Percentiles rank a stretch among this genome's conserved stretches.
phyloP scores from a whole-genome alignment of 768 basidiomycete genomes.

The Imleria badia region DNA sequence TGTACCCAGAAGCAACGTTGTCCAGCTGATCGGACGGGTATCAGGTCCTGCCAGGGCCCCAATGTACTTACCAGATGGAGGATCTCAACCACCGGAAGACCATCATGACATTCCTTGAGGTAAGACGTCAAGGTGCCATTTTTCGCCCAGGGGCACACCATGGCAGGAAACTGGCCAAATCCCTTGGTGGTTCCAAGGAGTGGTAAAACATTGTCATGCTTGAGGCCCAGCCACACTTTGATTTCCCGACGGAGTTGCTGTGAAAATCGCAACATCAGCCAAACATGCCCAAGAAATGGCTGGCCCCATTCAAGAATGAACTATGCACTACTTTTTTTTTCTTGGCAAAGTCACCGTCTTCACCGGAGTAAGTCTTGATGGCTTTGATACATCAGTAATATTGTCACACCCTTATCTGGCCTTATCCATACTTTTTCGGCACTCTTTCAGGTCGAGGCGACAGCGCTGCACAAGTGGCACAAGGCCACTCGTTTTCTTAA shows the following conservation, averaged over 20 bases:
- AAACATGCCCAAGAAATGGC: background rate
- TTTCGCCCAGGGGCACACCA: conserved; percentile 1
- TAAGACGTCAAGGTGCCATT: background rate
- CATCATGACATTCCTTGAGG: background rate
- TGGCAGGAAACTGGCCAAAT: background rate
- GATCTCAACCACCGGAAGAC: background rate
- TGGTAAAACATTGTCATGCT: background rate
- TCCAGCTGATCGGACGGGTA: background rate
- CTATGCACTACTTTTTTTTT: conserved; percentile 7
- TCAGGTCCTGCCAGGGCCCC: background rate
- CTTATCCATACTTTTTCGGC: no score
- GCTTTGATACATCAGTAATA: no score
- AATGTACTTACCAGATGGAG: background rate
- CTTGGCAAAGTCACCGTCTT: conserved; percentile 5
- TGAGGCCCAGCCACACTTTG: background rate
- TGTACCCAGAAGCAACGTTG: background rate
- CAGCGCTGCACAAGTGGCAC: no score
- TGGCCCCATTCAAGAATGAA: background rate
- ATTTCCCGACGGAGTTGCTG: conserved; percentile 15
- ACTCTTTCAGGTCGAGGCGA: no score
- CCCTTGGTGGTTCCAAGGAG: background rate
- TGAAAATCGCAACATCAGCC: background rate
- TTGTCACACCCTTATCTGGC: no score
- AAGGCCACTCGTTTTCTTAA: no score
- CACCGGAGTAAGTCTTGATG: conserved; percentile 1